phyloP scores from a whole-genome alignment of 495 filamentous ascomycete genomes.

The Penicillium malachiteum region DNA sequence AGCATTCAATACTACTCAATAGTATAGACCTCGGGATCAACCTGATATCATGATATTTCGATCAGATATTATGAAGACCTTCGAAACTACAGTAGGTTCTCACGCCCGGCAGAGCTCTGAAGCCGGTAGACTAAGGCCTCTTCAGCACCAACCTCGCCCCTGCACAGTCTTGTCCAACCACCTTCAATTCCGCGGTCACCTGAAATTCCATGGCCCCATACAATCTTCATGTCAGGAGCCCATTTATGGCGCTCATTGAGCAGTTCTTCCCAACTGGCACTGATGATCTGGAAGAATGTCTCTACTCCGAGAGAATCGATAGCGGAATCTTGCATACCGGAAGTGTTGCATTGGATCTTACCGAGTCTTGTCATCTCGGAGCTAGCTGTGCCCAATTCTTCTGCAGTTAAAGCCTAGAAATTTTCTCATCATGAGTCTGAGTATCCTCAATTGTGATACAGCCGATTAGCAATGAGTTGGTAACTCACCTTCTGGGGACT shows the following conservation, averaged over 20 bases:
- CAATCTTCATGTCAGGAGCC: constrained; percentile 33
- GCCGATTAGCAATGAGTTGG: background rate
- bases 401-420: constrained; percentile 23
- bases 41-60: too few relatives aligned
- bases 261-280: constrained; percentile 33
- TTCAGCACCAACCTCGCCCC: constrained; percentile 38
- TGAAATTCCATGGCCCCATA: constrained; percentile 44
- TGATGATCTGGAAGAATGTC: constrained; percentile 29
- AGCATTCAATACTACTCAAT: too few relatives aligned
- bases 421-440: background rate
- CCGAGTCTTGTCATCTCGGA: constrained; percentile 15
- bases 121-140: constrained; percentile 44
- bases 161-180: constrained; percentile 45
- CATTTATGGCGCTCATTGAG: constrained; percentile 26
- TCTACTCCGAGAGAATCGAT: constrained; percentile 28
- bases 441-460: background rate
- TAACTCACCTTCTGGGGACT: constrained; percentile 33
- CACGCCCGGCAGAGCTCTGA: background rate
- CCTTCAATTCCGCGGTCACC: constrained; percentile 33
- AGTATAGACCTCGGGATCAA: too few relatives aligned
- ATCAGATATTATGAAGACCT: too few relatives aligned
- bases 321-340: constrained; percentile 35
- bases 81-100: too few relatives aligned
- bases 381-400: constrained; percentile 16
- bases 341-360: constrained; percentile 44